Evolutionary conservation across 345 rosid species (phyloP).

Genomic region (Melaleuca quinquenervia): DNA sequence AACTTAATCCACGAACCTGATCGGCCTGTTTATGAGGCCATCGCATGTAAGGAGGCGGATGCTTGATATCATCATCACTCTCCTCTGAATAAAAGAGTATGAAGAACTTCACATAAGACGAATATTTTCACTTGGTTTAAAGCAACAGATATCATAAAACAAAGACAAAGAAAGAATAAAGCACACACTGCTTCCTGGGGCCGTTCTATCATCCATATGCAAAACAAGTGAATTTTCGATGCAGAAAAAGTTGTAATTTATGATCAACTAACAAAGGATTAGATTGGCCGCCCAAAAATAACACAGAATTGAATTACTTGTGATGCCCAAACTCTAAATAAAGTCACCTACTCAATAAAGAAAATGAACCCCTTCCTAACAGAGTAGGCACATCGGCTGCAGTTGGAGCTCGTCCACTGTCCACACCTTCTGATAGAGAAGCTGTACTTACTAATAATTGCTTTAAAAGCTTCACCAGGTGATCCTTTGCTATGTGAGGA

Average conservation of each 20-base stretch:
- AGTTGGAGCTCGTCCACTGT: constrained; percentile 41
- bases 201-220: neutral
- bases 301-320: neutral
- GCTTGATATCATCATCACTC: constrained; percentile 18
- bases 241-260: neutral
- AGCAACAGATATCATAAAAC: neutral
- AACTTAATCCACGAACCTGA: constrained; percentile 79
- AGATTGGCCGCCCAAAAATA: neutral
- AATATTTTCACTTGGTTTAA: neutral
- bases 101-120: neutral
- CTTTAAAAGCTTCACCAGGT: constrained; percentile 91
- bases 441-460: constrained; percentile 56
- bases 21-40: constrained; percentile 96
- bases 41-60: constrained; percentile 62
- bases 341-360: constrained; percentile 58
- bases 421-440: constrained; percentile 35
- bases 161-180: neutral
- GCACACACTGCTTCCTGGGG: neutral
- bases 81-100: constrained; percentile 6
- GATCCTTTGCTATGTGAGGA: constrained; percentile 77
- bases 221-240: neutral
- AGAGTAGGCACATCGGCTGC: constrained; percentile 92
- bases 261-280: neutral
- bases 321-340: constrained; percentile 23
- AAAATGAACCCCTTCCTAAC: constrained; percentile 76